phyloP scores from a whole-genome alignment of 2,329 filamentous ascomycete genomes.

The Penicillium sp. region DNA sequence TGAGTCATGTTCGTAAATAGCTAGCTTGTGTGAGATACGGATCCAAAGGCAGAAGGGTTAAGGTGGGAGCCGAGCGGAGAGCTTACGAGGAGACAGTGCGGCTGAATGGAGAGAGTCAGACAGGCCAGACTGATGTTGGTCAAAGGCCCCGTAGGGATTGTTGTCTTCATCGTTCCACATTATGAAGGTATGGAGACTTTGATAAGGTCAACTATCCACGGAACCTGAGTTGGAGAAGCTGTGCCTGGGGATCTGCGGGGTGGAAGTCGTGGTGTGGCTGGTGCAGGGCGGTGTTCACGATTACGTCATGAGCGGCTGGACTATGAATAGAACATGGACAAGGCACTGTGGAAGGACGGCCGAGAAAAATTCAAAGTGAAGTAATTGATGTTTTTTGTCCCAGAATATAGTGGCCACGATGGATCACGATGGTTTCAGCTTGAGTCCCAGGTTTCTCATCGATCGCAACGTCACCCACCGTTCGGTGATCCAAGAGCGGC shows the following conservation, averaged over 20 bases:
- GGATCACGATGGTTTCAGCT: not conserved
- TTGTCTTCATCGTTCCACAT: slow-evolving; percentile 99
- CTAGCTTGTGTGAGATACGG: slow-evolving; percentile 16
- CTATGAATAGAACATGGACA: not conserved
- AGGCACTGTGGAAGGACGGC: not conserved
- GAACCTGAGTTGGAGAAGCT: slow-evolving; percentile 17
- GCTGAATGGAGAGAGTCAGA: slow-evolving; percentile 65
- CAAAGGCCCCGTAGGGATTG: slow-evolving; percentile 94
- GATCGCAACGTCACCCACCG: not conserved
- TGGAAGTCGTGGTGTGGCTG: slow-evolving; percentile 11
- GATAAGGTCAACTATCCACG: not conserved
- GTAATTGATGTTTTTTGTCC: not conserved
- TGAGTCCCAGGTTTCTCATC: not conserved
- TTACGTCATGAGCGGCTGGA: slow-evolving; percentile 10
- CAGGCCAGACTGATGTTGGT: slow-evolving; percentile 75
- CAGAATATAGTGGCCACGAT: not conserved
- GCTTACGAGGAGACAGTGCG: slow-evolving; percentile 53
- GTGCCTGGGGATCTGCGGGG: slow-evolving; percentile 27
- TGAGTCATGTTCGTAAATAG: slow-evolving; percentile 59
- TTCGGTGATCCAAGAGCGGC: not conserved
- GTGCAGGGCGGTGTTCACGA: slow-evolving; percentile 9
- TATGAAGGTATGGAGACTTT: slow-evolving; percentile 28
- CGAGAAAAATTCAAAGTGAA: not conserved
- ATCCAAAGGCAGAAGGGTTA: slow-evolving; percentile 11
- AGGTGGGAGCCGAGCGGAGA: not conserved